Evolutionary conservation across 441 rosid genomes (phyloP).

Genomic region (Viola pubescens): DNA sequence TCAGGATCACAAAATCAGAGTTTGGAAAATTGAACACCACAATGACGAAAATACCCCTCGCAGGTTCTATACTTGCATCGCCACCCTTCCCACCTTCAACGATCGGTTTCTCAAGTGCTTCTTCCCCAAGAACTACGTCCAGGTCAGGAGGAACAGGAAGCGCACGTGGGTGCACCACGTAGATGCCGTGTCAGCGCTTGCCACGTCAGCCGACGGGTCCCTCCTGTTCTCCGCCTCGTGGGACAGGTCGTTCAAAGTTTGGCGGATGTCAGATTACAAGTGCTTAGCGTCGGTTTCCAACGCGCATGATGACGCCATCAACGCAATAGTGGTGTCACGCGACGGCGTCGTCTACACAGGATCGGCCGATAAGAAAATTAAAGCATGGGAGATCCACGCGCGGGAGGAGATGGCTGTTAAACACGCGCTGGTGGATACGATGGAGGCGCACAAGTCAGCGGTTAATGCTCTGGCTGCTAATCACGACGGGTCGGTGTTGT

Average conservation of each 20-base stretch:
- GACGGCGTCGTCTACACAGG: constrained; percentile 61
- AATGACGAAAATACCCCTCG: neutral
- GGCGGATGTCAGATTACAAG: constrained; percentile 51
- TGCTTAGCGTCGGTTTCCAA: constrained; percentile 54
- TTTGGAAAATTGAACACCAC: constrained; percentile 40
- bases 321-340: constrained; percentile 40
- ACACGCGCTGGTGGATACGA: constrained; percentile 35
- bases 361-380: constrained; percentile 68
- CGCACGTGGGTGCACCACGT: constrained; percentile 72
- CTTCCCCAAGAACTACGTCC: constrained; percentile 43
- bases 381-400: constrained; percentile 43
- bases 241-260: constrained; percentile 67
- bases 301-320: constrained; percentile 72
- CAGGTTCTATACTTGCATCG: constrained; percentile 33
- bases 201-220: constrained; percentile 36
- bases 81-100: constrained; percentile 53
- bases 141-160: constrained; percentile 58
- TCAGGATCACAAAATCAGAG: constrained; percentile 69
- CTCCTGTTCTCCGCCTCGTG: constrained; percentile 66
- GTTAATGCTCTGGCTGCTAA: constrained; percentile 62
- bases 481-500: constrained; percentile 44
- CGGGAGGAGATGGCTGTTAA: constrained; percentile 17
- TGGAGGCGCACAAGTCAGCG: constrained; percentile 56
- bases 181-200: constrained; percentile 59
- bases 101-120: constrained; percentile 43